Conservation (phyloP, 495 filamentous ascomycete genomes). For the Massariosphaeria phaeospora region DNA sequence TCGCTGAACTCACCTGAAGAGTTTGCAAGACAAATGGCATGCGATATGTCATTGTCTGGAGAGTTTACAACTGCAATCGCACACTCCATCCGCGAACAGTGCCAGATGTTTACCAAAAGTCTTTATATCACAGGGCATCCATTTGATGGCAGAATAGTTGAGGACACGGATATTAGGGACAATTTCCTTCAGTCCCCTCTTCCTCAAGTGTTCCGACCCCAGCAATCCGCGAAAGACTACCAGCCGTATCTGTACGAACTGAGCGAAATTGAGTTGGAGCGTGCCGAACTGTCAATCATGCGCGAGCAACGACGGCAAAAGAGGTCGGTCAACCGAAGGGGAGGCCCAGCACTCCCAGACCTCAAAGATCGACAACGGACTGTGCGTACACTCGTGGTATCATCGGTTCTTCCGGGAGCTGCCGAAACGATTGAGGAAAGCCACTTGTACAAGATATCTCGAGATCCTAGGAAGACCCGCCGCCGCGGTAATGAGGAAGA, state of each 20-base stretch:
- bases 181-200: constrained; percentile 85
- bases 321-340: constrained; percentile 86
- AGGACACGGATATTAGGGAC: constrained; percentile 79
- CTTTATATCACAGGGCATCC: constrained; percentile 89
- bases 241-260: constrained; percentile 90
- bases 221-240: constrained; percentile 87
- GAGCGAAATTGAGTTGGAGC: constrained; percentile 80
- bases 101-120: constrained; percentile 86
- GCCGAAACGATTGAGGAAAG: constrained; percentile 75
- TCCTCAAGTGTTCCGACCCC: constrained; percentile 74
- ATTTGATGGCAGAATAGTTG: constrained; percentile 89
- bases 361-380: constrained; percentile 91
- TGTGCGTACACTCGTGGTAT: constrained; percentile 84
- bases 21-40: constrained; percentile 82
- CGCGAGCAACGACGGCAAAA: constrained; percentile 92
- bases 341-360: constrained; percentile 90
- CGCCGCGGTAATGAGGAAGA: constrained; percentile 58
- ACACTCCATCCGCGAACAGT: constrained; percentile 92
- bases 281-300: constrained; percentile 84
- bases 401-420: constrained; percentile 81
- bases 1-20: constrained; percentile 87
- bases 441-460: constrained; percentile 72
- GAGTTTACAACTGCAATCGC: constrained; percentile 98
- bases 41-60: constrained; percentile 85
- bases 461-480: constrained; percentile 53